A percentile compares a stretch with the other conserved stretches of the same genome.
Evolutionary conservation across 2,329 filamentous ascomycete genomes (phyloP).

Genomic region (Fusarium tupiense): DNA sequence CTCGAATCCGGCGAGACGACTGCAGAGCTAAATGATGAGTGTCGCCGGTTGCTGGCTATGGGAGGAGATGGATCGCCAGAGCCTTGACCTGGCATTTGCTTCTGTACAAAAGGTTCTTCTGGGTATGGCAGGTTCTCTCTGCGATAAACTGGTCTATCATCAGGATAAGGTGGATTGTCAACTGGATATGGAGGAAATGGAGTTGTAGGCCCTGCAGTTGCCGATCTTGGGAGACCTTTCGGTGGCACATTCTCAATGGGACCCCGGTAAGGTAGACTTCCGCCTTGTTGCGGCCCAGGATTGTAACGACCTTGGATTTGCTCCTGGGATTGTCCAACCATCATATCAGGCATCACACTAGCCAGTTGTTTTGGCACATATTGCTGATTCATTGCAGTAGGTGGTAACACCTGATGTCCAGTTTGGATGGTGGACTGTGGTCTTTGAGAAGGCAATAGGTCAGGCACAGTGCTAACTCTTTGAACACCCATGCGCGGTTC

Average conservation of each 20-base stretch:
- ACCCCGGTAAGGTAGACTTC: slow-evolving; percentile 25
- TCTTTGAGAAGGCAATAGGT: slow-evolving; percentile 32
- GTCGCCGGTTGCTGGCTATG: slow-evolving; percentile 26
- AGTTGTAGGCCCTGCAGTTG: slow-evolving; percentile 29
- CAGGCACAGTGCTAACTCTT: slow-evolving; percentile 39
- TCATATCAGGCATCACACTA: slow-evolving; percentile 39
- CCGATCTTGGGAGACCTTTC: slow-evolving; percentile 27
- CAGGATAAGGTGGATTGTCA: slow-evolving; percentile 26
- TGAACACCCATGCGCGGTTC: slow-evolving; percentile 36
- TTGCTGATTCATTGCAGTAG: neutral
- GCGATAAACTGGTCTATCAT: neutral
- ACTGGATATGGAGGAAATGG: slow-evolving; percentile 30
- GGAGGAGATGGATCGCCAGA: neutral
- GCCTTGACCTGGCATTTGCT: neutral
- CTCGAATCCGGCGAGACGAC: slow-evolving; percentile 44
- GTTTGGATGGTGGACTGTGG: slow-evolving; percentile 19
- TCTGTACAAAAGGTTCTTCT: slow-evolving; percentile 19
- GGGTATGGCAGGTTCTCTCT: slow-evolving; percentile 18
- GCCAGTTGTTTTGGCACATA: slow-evolving; percentile 29
- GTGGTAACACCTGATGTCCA: slow-evolving; percentile 1
- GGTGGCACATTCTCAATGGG: slow-evolving; percentile 24
- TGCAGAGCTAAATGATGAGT: slow-evolving; percentile 40
- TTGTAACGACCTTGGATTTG: neutral
- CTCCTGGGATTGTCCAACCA: slow-evolving; percentile 8
- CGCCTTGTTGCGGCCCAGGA: slow-evolving; percentile 2